A percentile compares a stretch with the other conserved stretches of the same genome.
phyloP scores from a whole-genome alignment of 1,139 yeast genomes.

The Protomyces inundatus region DNA sequence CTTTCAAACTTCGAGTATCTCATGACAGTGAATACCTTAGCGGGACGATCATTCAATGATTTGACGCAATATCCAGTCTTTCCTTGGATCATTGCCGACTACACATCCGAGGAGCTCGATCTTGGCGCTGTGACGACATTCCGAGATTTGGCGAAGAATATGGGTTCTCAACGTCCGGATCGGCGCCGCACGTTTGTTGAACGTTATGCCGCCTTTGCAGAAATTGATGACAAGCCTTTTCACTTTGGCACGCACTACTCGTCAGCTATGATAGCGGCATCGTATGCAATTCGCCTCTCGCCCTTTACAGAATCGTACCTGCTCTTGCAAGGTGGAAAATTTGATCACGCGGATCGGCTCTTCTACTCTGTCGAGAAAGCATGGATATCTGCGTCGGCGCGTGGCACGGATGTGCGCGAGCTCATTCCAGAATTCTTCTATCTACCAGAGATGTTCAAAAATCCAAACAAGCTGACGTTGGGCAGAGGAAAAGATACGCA shows the following conservation, averaged over 20 bases:
- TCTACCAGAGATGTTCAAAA: constrained; percentile 66
- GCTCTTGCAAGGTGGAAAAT: constrained; percentile 74
- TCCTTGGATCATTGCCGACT: constrained; percentile 85
- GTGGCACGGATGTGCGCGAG: constrained; percentile 80
- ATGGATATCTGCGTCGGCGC: constrained; percentile 72
- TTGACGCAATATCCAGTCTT: constrained; percentile 83
- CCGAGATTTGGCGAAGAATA: constrained; percentile 74
- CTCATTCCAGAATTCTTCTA: constrained; percentile 78
- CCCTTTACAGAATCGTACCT: constrained; percentile 78
- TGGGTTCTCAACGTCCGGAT: constrained; percentile 71
- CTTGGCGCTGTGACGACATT: constrained; percentile 54
- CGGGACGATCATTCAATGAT: constrained; percentile 83
- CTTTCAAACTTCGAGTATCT: constrained; percentile 75
- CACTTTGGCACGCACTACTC: constrained; percentile 91
- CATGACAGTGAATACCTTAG: constrained; percentile 70
- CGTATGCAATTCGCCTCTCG: constrained; percentile 64
- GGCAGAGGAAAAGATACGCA: constrained; percentile 64
- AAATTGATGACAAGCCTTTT: constrained; percentile 65
- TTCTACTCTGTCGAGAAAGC: constrained; percentile 67
- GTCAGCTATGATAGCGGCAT: constrained; percentile 84
- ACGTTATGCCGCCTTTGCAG: constrained; percentile 58
- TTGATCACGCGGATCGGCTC: constrained; percentile 79
- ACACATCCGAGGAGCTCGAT: constrained; percentile 60
- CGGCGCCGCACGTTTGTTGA: constrained; percentile 62
- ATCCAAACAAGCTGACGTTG: constrained; percentile 59